Evolutionary conservation across 2,329 filamentous ascomycete species (phyloP).

Genomic region (Shiraia sp.): DNA sequence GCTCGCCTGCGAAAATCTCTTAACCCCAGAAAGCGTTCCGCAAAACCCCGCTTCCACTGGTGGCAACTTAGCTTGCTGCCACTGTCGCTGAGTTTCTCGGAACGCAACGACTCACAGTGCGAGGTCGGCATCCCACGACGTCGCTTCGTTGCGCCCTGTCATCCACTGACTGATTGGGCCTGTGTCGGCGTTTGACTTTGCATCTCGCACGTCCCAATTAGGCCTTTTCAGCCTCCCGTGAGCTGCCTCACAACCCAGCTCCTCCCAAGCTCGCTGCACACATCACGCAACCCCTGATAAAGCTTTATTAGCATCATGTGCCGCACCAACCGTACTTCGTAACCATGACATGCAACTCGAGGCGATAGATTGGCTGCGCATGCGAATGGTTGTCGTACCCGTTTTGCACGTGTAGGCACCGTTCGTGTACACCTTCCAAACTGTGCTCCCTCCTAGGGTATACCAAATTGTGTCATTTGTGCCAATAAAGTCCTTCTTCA

Average conservation of each 20-base stretch:
- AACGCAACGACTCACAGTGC: constrained; percentile 22
- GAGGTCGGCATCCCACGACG: constrained; percentile 15
- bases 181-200: constrained; percentile 14
- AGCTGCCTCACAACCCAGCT: background rate
- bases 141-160: constrained; percentile 6
- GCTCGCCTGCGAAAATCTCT: constrained; percentile 15
- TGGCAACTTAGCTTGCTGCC: constrained; percentile 14
- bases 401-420: background rate
- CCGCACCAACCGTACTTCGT: background rate
- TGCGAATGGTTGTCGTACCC: too few relatives aligned
- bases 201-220: background rate
- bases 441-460: too few relatives aligned
- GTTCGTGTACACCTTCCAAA: background rate
- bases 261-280: background rate
- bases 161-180: constrained; percentile 12
- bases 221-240: background rate
- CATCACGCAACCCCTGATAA: constrained; percentile 1
- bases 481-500: too few relatives aligned
- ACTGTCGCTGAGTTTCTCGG: constrained; percentile 32
- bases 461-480: too few relatives aligned
- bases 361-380: too few relatives aligned
- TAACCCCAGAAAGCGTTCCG: constrained; percentile 25
- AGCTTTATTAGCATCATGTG: background rate
- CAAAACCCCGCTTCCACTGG: constrained; percentile 27
- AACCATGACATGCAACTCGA: background rate